phyloP scores from a whole-genome alignment of 169 alveolate genomes.

The Miamiensis avidus region DNA sequence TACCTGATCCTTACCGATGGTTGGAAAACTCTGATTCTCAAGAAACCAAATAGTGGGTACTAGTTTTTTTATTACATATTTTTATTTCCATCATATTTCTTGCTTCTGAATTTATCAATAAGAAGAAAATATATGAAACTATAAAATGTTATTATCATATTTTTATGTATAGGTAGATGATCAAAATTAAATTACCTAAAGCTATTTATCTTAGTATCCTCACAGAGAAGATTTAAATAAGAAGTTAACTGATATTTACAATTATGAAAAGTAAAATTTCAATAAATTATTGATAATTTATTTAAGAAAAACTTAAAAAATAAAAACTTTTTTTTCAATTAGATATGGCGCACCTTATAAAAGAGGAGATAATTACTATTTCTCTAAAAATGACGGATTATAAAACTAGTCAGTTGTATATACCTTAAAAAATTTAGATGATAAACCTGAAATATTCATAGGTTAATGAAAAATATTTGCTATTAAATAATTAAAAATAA shows the following conservation, averaged over 20 bases:
- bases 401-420: neutral
- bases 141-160: too few relatives aligned
- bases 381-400: neutral
- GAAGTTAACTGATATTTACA: neutral
- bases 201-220: neutral
- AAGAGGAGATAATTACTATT: neutral
- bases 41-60: neutral
- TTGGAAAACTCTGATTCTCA: neutral
- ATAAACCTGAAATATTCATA: neutral
- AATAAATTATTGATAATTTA: neutral
- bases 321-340: neutral
- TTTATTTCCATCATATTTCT: too few relatives aligned
- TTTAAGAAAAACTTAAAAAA: too few relatives aligned
- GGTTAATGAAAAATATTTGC: neutral
- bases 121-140: too few relatives aligned
- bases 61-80: too few relatives aligned
- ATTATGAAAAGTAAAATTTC: neutral
- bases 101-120: too few relatives aligned
- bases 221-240: neutral
- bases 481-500: too few relatives aligned
- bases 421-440: neutral
- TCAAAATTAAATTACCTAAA: neutral
- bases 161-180: neutral
- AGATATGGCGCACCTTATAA: neutral
- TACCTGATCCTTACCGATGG: neutral